Evolutionary conservation across 1,284 basidiomycete genomes (phyloP), one percentile per base, ranked within the genome.

Genomic region (Jaminaea rosea): DNA sequence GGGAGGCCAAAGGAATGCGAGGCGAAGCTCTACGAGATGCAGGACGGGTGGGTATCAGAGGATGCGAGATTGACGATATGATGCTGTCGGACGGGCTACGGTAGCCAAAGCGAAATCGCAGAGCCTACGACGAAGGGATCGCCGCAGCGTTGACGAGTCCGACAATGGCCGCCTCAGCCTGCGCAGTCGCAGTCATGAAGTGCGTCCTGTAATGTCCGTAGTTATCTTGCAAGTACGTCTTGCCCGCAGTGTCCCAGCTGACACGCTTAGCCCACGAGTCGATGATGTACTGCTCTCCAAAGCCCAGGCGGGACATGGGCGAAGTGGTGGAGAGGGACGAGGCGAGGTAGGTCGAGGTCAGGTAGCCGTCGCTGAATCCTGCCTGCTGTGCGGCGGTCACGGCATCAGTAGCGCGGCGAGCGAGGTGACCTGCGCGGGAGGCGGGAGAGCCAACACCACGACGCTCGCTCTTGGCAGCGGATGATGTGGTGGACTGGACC

Each of bases 281-380:
- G 23, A 44, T 54, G 24, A 84, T 79, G 67, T 81, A 85, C 64
- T 87, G 84, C 8, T 78, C 79, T 9, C 73, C 73, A 69, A 86
- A 86, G 2, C 84, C 84, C 0, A 87, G 78, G 59, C 79, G 80
- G 24, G 83, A 84, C 61, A 78, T 76, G 15, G 39, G 39, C 17
- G 39, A 21, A 5, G 39, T 42, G 28, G 77, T 77, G 49, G 79
- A 75, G 26, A 76, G 70, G 5, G 53, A 52, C 6, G 65, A 47
- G 2, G 82, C 82, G 66, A 87, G 86, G 13, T 79, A 77, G 65
- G 79, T 80, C 4, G 82, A 82, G 0, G 83, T 81, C 15, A 77
- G 71, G 64, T 80, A 82, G 1, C 85, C 85, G 60, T 86, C 82
- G 10, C 76, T 76, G 68, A 84, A 85, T 3, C 84, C 84, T 21